A percentile compares a stretch with the other conserved stretches of the same genome.
Conservation (phyloP, 305 asterid species). For the Fraxinus sp. region DNA sequence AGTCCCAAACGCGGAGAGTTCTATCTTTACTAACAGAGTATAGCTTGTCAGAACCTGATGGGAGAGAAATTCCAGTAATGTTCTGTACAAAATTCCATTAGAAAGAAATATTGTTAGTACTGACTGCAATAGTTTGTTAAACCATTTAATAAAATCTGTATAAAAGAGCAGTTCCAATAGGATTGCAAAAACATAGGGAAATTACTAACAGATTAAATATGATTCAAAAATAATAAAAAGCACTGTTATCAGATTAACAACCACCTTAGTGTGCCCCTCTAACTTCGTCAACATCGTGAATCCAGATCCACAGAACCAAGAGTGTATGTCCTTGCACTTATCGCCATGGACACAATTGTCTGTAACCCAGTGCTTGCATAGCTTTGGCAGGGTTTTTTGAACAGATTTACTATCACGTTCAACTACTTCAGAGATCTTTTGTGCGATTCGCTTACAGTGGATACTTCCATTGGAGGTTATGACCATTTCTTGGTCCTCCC, state of each 20-base stretch:
- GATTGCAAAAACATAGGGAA: background rate
- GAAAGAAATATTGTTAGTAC: background rate
- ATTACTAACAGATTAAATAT: background rate
- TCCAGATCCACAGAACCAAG: conserved; percentile 47
- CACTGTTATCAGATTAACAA: background rate
- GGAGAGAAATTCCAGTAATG: conserved; percentile 64
- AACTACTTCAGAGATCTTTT: background rate
- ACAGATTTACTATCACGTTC: background rate
- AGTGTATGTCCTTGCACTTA: conserved; percentile 44
- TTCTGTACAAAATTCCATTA: conserved; percentile 29
- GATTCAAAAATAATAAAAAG: background rate
- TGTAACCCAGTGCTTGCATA: conserved; percentile 37
- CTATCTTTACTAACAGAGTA: conserved; percentile 51
- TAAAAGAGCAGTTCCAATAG: background rate
- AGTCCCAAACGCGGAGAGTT: conserved; percentile 54
- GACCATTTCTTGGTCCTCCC: background rate
- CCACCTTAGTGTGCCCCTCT: conserved; percentile 56
- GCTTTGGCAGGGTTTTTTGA: conserved; percentile 29
- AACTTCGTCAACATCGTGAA: conserved; percentile 44
- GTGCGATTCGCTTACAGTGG: background rate
- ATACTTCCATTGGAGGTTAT: background rate
- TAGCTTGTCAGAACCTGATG: conserved; percentile 47
- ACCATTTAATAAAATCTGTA: background rate
- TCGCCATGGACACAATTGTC: conserved; percentile 48
- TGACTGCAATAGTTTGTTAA: background rate